Evolutionary conservation across 306 rosid species (phyloP).

Genomic region (Begonia loranthoides): DNA sequence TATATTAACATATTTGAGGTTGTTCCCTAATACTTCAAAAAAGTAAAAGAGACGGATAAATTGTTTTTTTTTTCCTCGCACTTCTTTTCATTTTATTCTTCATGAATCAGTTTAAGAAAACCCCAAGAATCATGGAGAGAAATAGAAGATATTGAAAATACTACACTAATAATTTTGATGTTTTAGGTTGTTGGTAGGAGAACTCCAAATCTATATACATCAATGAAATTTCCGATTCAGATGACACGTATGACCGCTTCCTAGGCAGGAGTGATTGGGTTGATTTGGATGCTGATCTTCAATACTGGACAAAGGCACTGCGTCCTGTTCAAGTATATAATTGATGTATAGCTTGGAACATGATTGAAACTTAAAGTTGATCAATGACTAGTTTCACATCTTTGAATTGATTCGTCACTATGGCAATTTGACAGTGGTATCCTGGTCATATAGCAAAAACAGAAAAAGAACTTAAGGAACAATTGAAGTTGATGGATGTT

Average conservation of each 20-base stretch:
- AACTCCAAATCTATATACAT: constrained; percentile 27
- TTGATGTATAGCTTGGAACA: neutral
- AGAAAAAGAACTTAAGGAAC: constrained; percentile 79
- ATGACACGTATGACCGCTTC: constrained; percentile 13
- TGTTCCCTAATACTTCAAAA: neutral
- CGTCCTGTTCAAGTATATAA: constrained; percentile 84
- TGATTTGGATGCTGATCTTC: constrained; percentile 63
- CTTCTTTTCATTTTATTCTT: neutral
- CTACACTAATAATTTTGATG: neutral
- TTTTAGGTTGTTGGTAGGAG: constrained; percentile 71
- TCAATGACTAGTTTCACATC: neutral
- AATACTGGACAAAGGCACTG: constrained; percentile 69
- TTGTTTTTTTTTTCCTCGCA: neutral
- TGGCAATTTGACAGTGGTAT: constrained; percentile 63
- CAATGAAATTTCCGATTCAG: constrained; percentile 20
- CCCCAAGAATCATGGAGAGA: too few relatives aligned
- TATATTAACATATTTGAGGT: too few relatives aligned
- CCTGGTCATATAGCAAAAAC: constrained; percentile 99
- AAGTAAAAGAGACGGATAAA: neutral
- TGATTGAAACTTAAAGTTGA: constrained; percentile 1
- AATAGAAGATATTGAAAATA: too few relatives aligned
- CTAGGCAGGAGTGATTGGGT: constrained; percentile 41
- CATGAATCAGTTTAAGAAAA: too few relatives aligned
- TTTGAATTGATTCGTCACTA: neutral
- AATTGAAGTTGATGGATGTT: constrained; percentile 84